phyloP scores from a whole-genome alignment of 73 alveolate genomes.

The Stentor coeruleus region DNA sequence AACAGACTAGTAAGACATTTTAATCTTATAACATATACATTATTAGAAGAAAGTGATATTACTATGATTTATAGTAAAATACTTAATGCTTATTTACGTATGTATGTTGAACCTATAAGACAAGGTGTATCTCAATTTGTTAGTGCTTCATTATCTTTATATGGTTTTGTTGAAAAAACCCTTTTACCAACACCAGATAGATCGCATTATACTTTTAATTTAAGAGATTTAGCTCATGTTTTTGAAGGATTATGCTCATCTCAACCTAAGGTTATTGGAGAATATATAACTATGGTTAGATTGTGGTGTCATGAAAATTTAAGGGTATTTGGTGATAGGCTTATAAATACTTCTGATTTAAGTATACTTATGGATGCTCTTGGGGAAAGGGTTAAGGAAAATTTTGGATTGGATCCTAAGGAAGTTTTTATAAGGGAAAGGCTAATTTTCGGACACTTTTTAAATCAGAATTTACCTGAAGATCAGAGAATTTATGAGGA shows the following conservation, averaged over 20 bases:
- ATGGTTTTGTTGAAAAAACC: conserved; percentile 84
- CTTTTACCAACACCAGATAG: conserved; percentile 99
- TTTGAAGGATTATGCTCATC: conserved; percentile 91
- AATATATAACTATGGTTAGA: conserved; percentile 70
- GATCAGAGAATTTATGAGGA: conserved; percentile 77
- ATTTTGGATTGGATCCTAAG: conserved; percentile 56
- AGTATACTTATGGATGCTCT: conserved; percentile 68
- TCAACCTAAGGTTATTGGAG: conserved; percentile 71
- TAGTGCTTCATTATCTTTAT: conserved; percentile 90
- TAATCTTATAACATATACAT: conserved; percentile 53
- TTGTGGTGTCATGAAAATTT: conserved; percentile 86
- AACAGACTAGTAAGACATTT: conserved; percentile 57
- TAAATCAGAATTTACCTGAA: too few species aligned
- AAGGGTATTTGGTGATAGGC: conserved; percentile 75
- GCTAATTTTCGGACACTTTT: conserved; percentile 61
- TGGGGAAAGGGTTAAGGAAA: too few species aligned
- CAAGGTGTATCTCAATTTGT: conserved; percentile 42
- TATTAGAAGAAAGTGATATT: conserved; percentile 42
- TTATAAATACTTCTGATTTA: conserved; percentile 53
- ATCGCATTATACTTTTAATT: conserved; percentile 98
- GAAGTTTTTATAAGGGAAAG: conserved; percentile 51
- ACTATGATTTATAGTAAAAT: conserved; percentile 36
- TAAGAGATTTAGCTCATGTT: conserved; percentile 97
- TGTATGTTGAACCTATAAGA: conserved; percentile 41
- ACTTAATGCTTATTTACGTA: conserved; percentile 33